Percentiles rank a stretch among this genome's conserved stretches.
Evolutionary conservation across 2,329 filamentous ascomycete genomes (phyloP).

Genomic region (Penicillium sp.): DNA sequence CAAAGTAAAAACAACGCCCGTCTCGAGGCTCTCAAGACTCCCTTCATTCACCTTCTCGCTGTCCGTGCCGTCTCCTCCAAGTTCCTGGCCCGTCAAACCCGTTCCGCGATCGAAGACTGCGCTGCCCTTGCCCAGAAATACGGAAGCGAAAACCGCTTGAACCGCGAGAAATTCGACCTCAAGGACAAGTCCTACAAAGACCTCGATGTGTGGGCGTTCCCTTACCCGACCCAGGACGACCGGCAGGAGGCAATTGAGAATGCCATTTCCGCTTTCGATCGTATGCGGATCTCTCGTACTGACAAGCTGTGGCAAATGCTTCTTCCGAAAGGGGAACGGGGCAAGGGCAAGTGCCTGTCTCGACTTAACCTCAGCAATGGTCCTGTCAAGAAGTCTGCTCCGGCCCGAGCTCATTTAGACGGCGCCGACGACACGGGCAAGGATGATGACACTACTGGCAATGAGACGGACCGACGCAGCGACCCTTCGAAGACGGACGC

Average conservation of each 20-base stretch:
- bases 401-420: constrained; percentile 40
- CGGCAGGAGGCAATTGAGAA: constrained; percentile 60
- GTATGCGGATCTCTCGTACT: constrained; percentile 57
- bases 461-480: constrained; percentile 38
- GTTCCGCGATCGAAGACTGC: constrained; percentile 50
- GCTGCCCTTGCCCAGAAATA: constrained; percentile 52
- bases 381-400: constrained; percentile 38
- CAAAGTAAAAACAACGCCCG: constrained; percentile 39
- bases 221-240: constrained; percentile 55
- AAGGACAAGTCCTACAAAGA: constrained; percentile 61
- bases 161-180: constrained; percentile 53
- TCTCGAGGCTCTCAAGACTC: constrained; percentile 45
- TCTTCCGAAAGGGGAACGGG: constrained; percentile 59
- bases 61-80: constrained; percentile 49
- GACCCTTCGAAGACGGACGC: constrained; percentile 31
- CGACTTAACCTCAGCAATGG: constrained; percentile 53
- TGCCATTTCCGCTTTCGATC: constrained; percentile 63
- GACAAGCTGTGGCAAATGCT: constrained; percentile 64
- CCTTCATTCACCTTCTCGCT: constrained; percentile 55
- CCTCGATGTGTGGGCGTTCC: constrained; percentile 61
- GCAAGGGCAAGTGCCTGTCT: constrained; percentile 61
- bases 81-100: constrained; percentile 48
- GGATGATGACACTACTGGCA: constrained; percentile 36
- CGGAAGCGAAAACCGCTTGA: constrained; percentile 50
- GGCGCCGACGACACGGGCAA: constrained; percentile 33